Conservation (phyloP, 2,329 filamentous ascomycete genomes). For the Fusarium acutatum region DNA sequence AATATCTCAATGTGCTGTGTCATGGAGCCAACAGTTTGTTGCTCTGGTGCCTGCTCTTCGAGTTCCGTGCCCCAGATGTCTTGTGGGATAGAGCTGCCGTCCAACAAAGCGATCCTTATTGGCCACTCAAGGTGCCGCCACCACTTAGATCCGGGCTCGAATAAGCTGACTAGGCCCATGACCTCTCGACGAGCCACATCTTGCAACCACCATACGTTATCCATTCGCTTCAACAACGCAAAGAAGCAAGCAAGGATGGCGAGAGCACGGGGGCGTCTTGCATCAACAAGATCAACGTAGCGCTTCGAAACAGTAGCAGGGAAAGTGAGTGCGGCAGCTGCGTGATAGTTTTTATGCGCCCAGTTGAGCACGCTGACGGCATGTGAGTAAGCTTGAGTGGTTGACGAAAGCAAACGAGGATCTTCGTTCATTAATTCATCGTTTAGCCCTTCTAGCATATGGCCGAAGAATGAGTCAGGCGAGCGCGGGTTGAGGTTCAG, state of each 20-base stretch:
- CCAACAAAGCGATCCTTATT: conserved; percentile 65
- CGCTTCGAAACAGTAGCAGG: conserved; percentile 70
- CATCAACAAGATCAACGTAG: conserved; percentile 67
- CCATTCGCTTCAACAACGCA: conserved; percentile 68
- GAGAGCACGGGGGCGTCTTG: conserved; percentile 67
- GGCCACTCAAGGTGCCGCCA: conserved; percentile 71
- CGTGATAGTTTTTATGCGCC: conserved; percentile 68
- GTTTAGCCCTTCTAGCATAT: conserved; percentile 65
- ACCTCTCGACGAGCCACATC: conserved; percentile 73
- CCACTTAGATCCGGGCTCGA: conserved; percentile 67
- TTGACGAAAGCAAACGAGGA: conserved; percentile 42
- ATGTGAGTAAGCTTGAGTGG: conserved; percentile 66
- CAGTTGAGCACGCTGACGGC: conserved; percentile 73
- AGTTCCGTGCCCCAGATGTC: conserved; percentile 66
- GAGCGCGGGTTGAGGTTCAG: conserved; percentile 64
- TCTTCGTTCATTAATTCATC: conserved; percentile 59
- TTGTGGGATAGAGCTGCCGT: conserved; percentile 61
- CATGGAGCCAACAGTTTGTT: conserved; percentile 49
- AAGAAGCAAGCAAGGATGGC: conserved; percentile 74
- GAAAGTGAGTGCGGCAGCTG: conserved; percentile 67
- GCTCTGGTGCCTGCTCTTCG: conserved; percentile 51
- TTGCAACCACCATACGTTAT: conserved; percentile 74
- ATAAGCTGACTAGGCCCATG: conserved; percentile 67
- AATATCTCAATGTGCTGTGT: conserved; percentile 53
- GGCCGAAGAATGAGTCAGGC: conserved; percentile 66